Base-by-base conservation (phyloP, 2,329 filamentous ascomycete genomes). In the Simplicillium sp. region DNA sequence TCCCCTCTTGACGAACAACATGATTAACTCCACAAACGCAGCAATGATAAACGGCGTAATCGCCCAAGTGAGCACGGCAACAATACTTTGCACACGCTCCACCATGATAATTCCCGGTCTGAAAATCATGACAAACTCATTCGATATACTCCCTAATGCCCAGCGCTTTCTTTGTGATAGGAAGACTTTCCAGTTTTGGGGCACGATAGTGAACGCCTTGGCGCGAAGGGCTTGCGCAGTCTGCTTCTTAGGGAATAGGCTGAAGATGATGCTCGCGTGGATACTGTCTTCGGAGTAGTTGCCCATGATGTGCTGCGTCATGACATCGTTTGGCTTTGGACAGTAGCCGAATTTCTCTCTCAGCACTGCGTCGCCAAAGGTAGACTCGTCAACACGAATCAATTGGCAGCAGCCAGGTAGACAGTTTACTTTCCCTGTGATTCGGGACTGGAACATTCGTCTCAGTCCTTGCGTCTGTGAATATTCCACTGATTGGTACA, bases 281-380 rank as follows among this genome's bases (percentile, higher is more conserved):
- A 71, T 71, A 36, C 65, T 63, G 39, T 71, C 68, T 43, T 72
- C 69, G 3, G 66, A 70, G 32, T 68, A 67, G 14, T 63, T 67
- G 11, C 66, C 67, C 50, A 68, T 67, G 46, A 72, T 68, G 38
- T 69, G 67, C 48, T 61, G 61, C 7, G 68, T 65, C 57, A 72
- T 65, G 35, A 63, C 57, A 41, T 71, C 68, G 39, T 66, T 67
- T n/a, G 65, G 65, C 41, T 64, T 65, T 6, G 68, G 68, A 42
- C 63, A 66, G 52, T 71, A 70, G 3, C 67, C 67, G 38, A 71
- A 72, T 1, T 61, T 59, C 36, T 69, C 55, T 3, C 67, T 56
- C 28, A 71, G 64, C 4, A 70, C 62, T 13, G 55, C 54, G 44
- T 70, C 66, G 2, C 67, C 66, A 48, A 67, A 70, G 0, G 69